Base-by-base conservation (phyloP, 257 asterid species). In the Solanum commersonii region DNA sequence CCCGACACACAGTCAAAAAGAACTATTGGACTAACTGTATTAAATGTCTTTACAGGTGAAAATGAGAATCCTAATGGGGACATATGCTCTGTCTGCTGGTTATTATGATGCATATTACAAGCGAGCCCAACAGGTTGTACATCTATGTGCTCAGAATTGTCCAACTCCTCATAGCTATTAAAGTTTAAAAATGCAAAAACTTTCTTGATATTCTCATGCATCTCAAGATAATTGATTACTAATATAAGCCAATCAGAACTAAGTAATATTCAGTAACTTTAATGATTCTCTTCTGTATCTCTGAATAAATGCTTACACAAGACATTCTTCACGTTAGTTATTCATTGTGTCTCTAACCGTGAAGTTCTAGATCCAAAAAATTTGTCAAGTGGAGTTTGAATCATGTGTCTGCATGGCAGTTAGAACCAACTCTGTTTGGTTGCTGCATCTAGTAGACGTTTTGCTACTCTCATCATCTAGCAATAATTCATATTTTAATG, bases 11-110 rank as follows among this genome's bases (percentile, higher is more conserved):
- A 0, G 18, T 74, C 31, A 37, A 20, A 74, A 33, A 67, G 23
- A 42, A 27, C 15, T 67, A 14, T 88, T 63, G 38, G 73, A 15
- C 52, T 68, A 46, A 71, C 52, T 65, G 68, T 44, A 70, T 22
- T 33, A 46, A 72, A 88, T 78, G 33, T 59, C 73, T 11, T 89
- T 87, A 8, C 95, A 97, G 99, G 99, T 97, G 34, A 97, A 97
- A 90, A 93, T 95, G 96, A 94, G 99, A 91, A 95, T 96, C 88
- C 91, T 97, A 84, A 97, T 95, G 99, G 99, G 99, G 84, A 95
- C 99, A 86, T 97, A 97, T 91, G 99, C 98, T 60, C 98, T 97
- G 87, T 97, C 99, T 25, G 98, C 99, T 92, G 99, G 99, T 88
- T 97, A 97, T 89, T 97, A 96, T 90, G 99, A 97, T 93, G 99